Conservation (phyloP, 2,329 filamentous ascomycete genomes). For the Colletotrichum sp. region DNA sequence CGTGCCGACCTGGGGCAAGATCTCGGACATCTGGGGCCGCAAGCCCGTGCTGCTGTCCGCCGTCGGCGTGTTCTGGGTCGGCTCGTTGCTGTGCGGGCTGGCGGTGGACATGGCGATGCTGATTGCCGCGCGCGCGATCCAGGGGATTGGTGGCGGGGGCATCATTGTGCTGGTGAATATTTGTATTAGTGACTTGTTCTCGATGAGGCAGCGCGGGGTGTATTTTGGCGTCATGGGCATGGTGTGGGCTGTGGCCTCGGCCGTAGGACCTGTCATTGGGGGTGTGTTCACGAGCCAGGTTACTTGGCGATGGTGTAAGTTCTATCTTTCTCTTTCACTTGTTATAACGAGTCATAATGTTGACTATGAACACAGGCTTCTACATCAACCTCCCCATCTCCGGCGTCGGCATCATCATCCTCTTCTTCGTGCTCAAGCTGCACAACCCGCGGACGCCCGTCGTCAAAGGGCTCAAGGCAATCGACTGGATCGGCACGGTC, state of each 20-base stretch:
- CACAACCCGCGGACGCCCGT: slow-evolving; percentile 70
- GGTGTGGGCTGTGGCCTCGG: slow-evolving; percentile 70
- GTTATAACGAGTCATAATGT: fast-evolving
- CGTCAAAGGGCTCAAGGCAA: slow-evolving; percentile 63
- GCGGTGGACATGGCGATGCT: slow-evolving; percentile 51
- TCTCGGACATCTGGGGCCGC: slow-evolving; percentile 64
- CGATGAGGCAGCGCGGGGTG: slow-evolving; percentile 45
- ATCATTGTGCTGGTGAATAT: slow-evolving; percentile 59
- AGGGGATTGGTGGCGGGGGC: slow-evolving; percentile 58
- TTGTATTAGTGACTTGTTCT: slow-evolving; percentile 59
- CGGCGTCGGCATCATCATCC: slow-evolving; percentile 61
- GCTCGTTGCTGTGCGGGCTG: slow-evolving; percentile 53
- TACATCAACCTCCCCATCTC: slow-evolving; percentile 51
- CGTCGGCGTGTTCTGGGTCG: slow-evolving; percentile 55
- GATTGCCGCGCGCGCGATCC: slow-evolving; percentile 52
- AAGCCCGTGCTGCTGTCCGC: slow-evolving; percentile 57
- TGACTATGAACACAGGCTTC: slow-evolving; percentile 22
- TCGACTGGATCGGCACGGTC: slow-evolving; percentile 66
- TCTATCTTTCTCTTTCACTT: fast-evolving
- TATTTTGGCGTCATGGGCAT: slow-evolving; percentile 71
- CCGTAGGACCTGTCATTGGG: slow-evolving; percentile 68
- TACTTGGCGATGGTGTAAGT: slow-evolving; percentile 63
- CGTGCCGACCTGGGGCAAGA: slow-evolving; percentile 73
- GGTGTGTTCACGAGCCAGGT: slow-evolving; percentile 69
- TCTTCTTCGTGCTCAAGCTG: slow-evolving; percentile 69